Evolutionary conservation across 148 eudicot species (phyloP), one percentile per base, ranked within the genome.

Genomic region (Cornus suecica): DNA sequence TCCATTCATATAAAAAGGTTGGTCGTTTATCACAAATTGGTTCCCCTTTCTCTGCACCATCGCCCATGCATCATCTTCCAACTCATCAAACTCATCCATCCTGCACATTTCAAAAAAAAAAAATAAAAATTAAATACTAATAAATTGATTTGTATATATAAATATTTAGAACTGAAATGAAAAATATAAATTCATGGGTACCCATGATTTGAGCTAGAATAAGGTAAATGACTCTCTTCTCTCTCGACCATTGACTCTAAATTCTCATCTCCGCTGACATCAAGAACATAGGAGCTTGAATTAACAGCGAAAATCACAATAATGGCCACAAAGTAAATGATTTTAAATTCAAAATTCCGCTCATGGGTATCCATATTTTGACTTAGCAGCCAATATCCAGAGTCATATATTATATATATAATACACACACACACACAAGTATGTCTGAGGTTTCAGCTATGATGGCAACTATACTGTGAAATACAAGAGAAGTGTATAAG

Each of bases 1-100:
- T 68, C 97, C 99, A 76, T 90, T 92, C 58, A 92, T 81, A 80
- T 94, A 94, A 70, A 92, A 89, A 1, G 99, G 90, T 32, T 76
- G 85, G n/a, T 80, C 82, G 37, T 94, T 84, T 1, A 92, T 80
- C 18, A 72, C 75, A 29, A 92, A 92, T 62, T 94, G 99, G 75
- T 81, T 87, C 37, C 97, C 97, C 22, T 83, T 83, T 81, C 66
- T 90, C 80, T 86, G 84, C 79, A 92, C 97, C 94, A 89, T 86
- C 8, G 78, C 73, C 99, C 96, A 92, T 70, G 84, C 60, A 18
- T 90, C 90, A 11, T 86, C 87, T 79, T 83, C 89, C 84, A 72
- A 65, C 23, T 76, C 75, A 61, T 27, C 80, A 2, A 30, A 37
- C 29, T 78, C 77, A 75, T 7, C 18, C 22, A 69, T 71, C 82